Conservation (phyloP, 2,329 filamentous ascomycete species). For the Fonsecaea pedrosoi region DNA sequence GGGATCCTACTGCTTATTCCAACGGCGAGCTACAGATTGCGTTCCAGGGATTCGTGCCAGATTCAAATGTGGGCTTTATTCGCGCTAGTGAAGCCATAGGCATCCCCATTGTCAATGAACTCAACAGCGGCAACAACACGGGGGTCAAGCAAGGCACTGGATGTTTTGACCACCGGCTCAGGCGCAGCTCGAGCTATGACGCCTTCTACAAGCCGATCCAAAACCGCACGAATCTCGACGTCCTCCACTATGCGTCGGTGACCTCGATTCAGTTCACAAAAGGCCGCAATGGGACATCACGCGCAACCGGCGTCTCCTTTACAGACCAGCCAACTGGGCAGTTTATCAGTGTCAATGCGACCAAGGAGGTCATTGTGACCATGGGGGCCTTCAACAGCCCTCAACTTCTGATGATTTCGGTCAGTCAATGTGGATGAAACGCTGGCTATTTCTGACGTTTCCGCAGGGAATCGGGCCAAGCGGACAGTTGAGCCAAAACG, state of each 20-base stretch:
- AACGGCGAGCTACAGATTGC: slow-evolving; percentile 41
- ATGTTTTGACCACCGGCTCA: slow-evolving; percentile 38
- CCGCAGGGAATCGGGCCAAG: slow-evolving; percentile 48
- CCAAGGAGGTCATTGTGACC: slow-evolving; percentile 47
- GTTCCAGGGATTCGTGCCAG: slow-evolving; percentile 40
- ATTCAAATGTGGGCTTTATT: slow-evolving; percentile 43
- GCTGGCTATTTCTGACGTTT: background rate
- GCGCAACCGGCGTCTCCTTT: slow-evolving; percentile 21
- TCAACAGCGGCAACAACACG: slow-evolving; percentile 43
- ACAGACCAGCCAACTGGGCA: slow-evolving; percentile 29
- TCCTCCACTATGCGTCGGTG: slow-evolving; percentile 43
- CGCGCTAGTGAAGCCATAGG: slow-evolving; percentile 42
- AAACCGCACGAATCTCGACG: slow-evolving; percentile 43
- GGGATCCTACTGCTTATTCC: slow-evolving; percentile 36
- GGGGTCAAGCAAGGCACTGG: slow-evolving; percentile 44
- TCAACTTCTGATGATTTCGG: slow-evolving; percentile 49
- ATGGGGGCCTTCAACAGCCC: slow-evolving; percentile 49
- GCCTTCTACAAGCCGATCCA: slow-evolving; percentile 44
- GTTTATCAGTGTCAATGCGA: slow-evolving; percentile 37
- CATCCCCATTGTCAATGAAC: slow-evolving; percentile 45
- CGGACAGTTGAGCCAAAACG: slow-evolving; percentile 52
- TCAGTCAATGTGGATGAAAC: slow-evolving; percentile 10
- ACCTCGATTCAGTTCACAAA: slow-evolving; percentile 39
- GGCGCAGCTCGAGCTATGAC: slow-evolving; percentile 45
- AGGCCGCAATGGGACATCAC: slow-evolving; percentile 19